Conservation (phyloP, 2,329 filamentous ascomycete species). For the Sarocladium strictum region DNA sequence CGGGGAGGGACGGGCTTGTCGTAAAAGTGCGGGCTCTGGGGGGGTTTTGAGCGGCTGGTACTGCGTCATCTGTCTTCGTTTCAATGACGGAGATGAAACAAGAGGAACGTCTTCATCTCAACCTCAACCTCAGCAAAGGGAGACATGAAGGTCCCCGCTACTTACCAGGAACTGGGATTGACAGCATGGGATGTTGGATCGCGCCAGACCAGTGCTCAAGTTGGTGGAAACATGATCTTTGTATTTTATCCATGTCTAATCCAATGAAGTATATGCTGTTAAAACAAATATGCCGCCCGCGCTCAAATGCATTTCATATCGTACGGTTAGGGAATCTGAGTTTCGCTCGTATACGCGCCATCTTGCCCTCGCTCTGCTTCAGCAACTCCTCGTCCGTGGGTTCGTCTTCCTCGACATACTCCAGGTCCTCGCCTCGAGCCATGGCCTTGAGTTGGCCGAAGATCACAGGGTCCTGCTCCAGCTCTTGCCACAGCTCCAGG, state of each 20-base stretch:
- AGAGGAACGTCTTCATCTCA: no score
- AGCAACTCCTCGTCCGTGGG: slow-evolving; percentile 17
- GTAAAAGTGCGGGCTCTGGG: slow-evolving; percentile 62
- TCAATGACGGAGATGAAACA: no score
- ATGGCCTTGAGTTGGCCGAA: slow-evolving; percentile 35
- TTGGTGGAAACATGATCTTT: background rate
- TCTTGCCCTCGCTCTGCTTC: slow-evolving; percentile 17
- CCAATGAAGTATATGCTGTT: background rate
- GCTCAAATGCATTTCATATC: slow-evolving; percentile 4
- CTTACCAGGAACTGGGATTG: no score
- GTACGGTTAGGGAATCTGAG: slow-evolving; percentile 3
- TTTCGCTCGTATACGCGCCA: background rate
- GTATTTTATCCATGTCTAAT: background rate
- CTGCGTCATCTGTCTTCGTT: no score
- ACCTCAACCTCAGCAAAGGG: no score
- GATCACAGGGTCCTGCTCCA: slow-evolving; percentile 45
- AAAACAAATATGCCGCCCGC: background rate
- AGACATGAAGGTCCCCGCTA: no score
- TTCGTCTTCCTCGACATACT: slow-evolving; percentile 15
- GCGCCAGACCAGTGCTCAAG: no score
- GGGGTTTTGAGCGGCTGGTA: slow-evolving; percentile 44
- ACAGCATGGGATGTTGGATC: no score
- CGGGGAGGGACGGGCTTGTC: slow-evolving; percentile 60
- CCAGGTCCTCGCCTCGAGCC: slow-evolving; percentile 26
- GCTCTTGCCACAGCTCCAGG: slow-evolving; percentile 51